Evolutionary conservation across 345 rosid species (phyloP).

Genomic region (Erodium maritimum): DNA sequence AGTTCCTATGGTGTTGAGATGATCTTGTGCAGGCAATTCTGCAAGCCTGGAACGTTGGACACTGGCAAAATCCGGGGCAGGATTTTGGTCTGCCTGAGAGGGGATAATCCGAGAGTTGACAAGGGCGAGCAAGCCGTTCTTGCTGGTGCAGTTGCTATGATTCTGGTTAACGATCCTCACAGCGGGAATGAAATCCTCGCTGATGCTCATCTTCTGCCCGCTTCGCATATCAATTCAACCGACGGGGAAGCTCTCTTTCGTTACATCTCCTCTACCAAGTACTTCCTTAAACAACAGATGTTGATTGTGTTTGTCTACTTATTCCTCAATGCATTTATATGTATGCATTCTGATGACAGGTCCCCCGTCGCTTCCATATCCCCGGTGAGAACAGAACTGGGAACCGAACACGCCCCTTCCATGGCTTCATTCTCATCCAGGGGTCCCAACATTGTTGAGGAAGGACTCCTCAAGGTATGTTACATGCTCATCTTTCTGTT

Average conservation of each 20-base stretch:
- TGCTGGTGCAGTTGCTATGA: conserved; percentile 48
- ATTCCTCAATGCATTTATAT: too few species aligned
- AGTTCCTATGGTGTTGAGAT: too few species aligned
- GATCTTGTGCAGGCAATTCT: too few species aligned
- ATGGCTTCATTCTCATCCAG: conserved; percentile 27
- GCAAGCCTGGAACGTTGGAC: conserved; percentile 38
- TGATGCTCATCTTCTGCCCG: conserved; percentile 34
- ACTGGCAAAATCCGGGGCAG: conserved; percentile 46
- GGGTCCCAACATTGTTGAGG: conserved; percentile 25
- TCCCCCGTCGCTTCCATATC: conserved; percentile 18
- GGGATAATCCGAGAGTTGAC: conserved; percentile 15
- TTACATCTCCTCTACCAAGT: conserved; percentile 38
- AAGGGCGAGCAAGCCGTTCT: conserved; percentile 21
- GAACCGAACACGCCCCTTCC: conserved; percentile 13
- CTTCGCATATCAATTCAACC: conserved; percentile 23
- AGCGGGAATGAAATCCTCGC: conserved; percentile 20
- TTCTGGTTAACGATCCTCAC: conserved; percentile 23
- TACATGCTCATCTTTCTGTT: too few species aligned
- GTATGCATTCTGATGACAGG: conserved; percentile 8
- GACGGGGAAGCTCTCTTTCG: conserved; percentile 25
- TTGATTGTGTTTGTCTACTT: too few species aligned
- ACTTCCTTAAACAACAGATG: too few species aligned
- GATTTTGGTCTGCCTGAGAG: conserved; percentile 38
- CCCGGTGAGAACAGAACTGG: conserved; percentile 1
- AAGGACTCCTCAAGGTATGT: conserved; percentile 37